Base-by-base conservation (phyloP, 2,329 filamentous ascomycete species). In the Hysterium pulicare region DNA sequence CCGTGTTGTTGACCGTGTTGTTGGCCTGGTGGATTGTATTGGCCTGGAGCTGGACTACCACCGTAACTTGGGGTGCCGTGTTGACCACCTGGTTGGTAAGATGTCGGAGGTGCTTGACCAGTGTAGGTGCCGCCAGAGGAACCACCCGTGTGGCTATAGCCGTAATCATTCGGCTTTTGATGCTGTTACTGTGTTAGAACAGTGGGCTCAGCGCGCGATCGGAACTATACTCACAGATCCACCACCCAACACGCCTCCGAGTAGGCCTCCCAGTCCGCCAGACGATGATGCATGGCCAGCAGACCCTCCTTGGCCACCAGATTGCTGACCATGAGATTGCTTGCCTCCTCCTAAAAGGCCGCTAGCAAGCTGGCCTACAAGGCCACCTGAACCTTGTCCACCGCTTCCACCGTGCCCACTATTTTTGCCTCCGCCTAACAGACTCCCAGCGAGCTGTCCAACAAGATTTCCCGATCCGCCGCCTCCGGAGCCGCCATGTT, bases 71-170 rank as follows among this genome's bases (percentile, higher is more conserved):
- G 31, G 13, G 28, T 17, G 20, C 30, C 36, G 38, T 56, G 51
- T 34, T 57, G 55, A 10, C 54, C 55, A 7, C 51, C 50, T 16
- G 72, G 67, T 53, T 82, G 77, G 59, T 84, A 84, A 5, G 78
- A 75, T 11, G 75, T 64, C n/a, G 80, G 77, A 10, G 84, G 84
- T 30, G 82, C 79, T 43, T 78, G 72, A 42, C 82, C 83, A 46
- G 71, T 75, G 61, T 86, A 87, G 28, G 73, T 72, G 33, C 77
- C 76, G 47, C 74, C 62, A 33, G 57, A 55, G 3, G 56, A 54
- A 17, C 76, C 70, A 33, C 74, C 75, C 3, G 72, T 62, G 54
- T 77, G 77, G 17, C 79, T 80, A 62, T 85, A 85, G 23, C 82
- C 83, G 58, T 78, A 87, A 57, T 76, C 78, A 46, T 48, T 74